phyloP scores from a whole-genome alignment of 257 asterid species.

The Echium plantagineum region DNA sequence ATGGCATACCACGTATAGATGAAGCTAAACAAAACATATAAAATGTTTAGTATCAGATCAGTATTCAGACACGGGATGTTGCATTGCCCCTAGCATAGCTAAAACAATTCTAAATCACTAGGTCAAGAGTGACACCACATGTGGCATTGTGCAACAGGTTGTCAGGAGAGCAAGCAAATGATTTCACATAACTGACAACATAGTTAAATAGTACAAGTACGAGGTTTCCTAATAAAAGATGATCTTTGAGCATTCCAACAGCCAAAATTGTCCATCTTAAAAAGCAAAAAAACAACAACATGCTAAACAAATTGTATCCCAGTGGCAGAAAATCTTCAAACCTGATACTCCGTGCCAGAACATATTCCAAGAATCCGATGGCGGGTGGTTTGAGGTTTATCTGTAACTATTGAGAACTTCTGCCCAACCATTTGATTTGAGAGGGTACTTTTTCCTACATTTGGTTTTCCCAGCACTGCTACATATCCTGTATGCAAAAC shows the following conservation, averaged over 20 bases:
- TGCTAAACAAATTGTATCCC: not conserved
- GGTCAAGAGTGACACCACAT: too few species aligned
- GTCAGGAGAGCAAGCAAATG: not conserved
- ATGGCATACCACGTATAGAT: too few species aligned
- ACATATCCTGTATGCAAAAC: constrained; percentile 39
- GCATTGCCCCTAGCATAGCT: too few species aligned
- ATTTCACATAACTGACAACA: too few species aligned
- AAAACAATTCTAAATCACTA: too few species aligned
- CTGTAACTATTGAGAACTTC: constrained; percentile 84
- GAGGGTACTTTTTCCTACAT: constrained; percentile 90
- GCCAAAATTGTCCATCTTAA: not conserved
- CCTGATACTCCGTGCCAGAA: constrained; percentile 80
- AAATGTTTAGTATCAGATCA: too few species aligned
- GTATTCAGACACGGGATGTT: too few species aligned
- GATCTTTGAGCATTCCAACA: too few species aligned
- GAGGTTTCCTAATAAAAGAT: not conserved
- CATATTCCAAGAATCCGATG: constrained; percentile 90
- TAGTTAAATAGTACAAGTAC: not conserved
- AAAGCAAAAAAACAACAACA: not conserved
- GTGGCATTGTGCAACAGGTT: too few species aligned
- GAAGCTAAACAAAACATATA: too few species aligned
- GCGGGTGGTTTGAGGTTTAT: constrained; percentile 93
- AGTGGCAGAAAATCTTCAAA: constrained; percentile 15
- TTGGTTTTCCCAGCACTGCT: constrained; percentile 89
- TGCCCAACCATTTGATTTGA: constrained; percentile 91